Percentiles rank a stretch among this genome's conserved stretches.
These are phyloP conservation scores for Eutrema heterophyllum DNA, from an alignment of 345 rosid genomes.

Conservation along the genomic window DNA sequence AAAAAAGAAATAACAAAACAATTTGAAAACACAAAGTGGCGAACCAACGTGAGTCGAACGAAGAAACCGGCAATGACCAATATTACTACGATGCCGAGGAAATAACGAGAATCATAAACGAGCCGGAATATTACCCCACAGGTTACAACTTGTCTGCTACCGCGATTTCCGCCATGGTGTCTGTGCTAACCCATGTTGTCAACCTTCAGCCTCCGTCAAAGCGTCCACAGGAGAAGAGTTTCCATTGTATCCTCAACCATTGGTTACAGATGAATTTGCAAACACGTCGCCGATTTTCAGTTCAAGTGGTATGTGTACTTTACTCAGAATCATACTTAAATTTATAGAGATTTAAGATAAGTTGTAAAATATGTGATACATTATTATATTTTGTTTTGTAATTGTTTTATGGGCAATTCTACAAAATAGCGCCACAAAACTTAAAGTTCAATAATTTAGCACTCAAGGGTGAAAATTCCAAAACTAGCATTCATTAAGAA, in stretches of 20 bases:
- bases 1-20: not conserved
- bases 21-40: not conserved
- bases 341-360: no score
- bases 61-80: not conserved
- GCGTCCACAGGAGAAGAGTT: not conserved
- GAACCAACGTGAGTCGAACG: not conserved
- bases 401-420: no score
- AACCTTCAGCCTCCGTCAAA: not conserved
- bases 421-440: no score
- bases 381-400: no score
- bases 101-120: conserved; percentile 13
- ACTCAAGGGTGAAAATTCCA: no score
- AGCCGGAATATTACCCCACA: conserved; percentile 9
- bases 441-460: no score
- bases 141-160: conserved; percentile 5
- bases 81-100: conserved; percentile 15
- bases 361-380: no score
- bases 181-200: conserved; percentile 9
- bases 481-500: no score
- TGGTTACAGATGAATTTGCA: not conserved
- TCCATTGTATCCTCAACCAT: not conserved
- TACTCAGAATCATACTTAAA: no score
- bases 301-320: not conserved
- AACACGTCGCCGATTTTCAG: not conserved
- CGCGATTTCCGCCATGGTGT: conserved; percentile 12